Evolutionary conservation across 768 basidiomycete species (phyloP), one percentile per base, ranked within the genome.

Genomic region (Clitopilus passeckerianus): DNA sequence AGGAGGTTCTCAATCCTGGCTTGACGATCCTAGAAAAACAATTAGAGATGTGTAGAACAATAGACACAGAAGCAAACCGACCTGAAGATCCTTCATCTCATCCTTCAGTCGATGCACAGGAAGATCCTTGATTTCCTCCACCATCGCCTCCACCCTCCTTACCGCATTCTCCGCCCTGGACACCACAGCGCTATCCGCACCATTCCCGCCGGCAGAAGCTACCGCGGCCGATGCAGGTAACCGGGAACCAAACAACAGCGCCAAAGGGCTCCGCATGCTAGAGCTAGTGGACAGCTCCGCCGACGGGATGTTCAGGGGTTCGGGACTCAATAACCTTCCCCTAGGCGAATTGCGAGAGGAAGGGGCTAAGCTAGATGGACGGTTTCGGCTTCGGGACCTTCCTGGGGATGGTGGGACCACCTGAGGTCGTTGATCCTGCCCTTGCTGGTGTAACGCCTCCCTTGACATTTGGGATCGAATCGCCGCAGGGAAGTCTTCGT

Each of bases 81-180:
- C 89, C 80, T 90, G 89, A 27, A 93, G 71, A 67, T 93, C 91
- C 68, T 86, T 90, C 83, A 94, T 88, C 70, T 93, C 90, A 1
- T 88, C 87, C 70, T 83, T 87, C 35, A 94, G 73, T 61, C 72
- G 80, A 34, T 81, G 78, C 18, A 91, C 81, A 6, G 91, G 90
- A 61, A 90, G 63, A 44, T 81, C 78, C 30, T 79, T 78, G 50
- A 89, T 79, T 54, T 85, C 84, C 52, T 90, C 87, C 59, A 91
- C 66, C 59, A 90, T 66, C 22, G 73, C 70, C 69, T 92, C 89
- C 41, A 92, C 68, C 59, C 79, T 77, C 63, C 74, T 82, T 54
- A 86, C 59, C 30, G 75, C 80, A 6, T 74, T 74, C 60, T 82
- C 84, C 6, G 77, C 67, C 56, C 66, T 71, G n/a, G 74, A 70